Base-by-base conservation (phyloP, 495 filamentous ascomycete species). In the Annulohypoxylon moriforme region DNA sequence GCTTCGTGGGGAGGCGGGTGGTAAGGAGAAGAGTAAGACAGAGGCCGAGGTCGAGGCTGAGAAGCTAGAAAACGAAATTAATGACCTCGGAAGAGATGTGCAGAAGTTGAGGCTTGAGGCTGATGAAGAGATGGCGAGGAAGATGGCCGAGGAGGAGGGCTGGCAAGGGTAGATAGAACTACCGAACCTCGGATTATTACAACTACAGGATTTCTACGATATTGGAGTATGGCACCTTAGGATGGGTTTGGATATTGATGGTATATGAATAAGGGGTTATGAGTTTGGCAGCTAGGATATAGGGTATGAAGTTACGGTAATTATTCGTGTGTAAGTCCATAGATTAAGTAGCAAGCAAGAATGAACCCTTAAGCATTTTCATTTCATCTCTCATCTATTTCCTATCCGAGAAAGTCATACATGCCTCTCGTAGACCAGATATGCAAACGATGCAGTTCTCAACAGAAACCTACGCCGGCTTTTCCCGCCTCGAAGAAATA, bases 41-140 rank as follows among this genome's bases (percentile, higher is more conserved):
- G 1, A 34, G 25, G 5, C 53, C 36, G 53, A 64, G 46, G 4
- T 4, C 2, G 10, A 69, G 33, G 62, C 47, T 5, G 52, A 63
- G 56, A 49, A 16, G 10, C 34, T 74, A 9, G 67, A 74, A 38
- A n/a, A 9, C 0, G 72, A 76, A 33, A 75, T 75, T 4, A 52
- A 67, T 9, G 40, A n/a, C 10, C 22, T 75, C 24, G 25, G 22
- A 13, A 31, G 20, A 9, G 36, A 69, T 14, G 49, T 67, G 6
- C 46, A 75, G 34, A 64, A 64, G n/a, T 38, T 76, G 31, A 20
- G 60, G 42, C n/a, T 72, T 13, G 67, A 76, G 60, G 68, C 65
- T 6, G 74, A 76, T 27, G 72, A 72, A 60, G 64, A 75, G 61
- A 9, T 72, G 25, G 74, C 68, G 49, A 42, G 68, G 53, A 44